Base-by-base conservation (phyloP, 805 yeast genomes). In the Ogataea neopini region DNA sequence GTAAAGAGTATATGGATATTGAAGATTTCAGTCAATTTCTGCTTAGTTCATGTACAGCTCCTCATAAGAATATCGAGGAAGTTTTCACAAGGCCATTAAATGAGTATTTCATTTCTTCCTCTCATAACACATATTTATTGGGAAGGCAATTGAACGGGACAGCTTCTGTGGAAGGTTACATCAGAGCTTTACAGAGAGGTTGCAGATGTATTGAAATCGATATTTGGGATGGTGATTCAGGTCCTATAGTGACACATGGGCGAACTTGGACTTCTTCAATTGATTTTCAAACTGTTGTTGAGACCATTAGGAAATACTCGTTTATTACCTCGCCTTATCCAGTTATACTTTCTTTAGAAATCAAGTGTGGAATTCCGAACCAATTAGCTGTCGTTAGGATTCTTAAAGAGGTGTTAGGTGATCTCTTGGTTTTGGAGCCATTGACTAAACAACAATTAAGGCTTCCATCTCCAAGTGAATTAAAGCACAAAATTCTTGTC, bases 141-240 rank as follows among this genome's bases (percentile, higher is more conserved):
- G 99, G 99, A 0, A 74, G 94, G 32, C 99, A 94, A 61, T 77
- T 88, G 14, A 96, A 84, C 2, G 96, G 94, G 17, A 83, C 79
- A 3, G 85, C 97, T 0, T 88, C 97, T 0, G 81, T 89, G 1
- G 97, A 92, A 60, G 95, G 95, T 0, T 94, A 94, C 57, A 82
- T 89, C 14, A 79, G 86, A 43, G 94, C 88, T 0, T 69, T 94
- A 41, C 97, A 90, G 62, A 78, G 90, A 45, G 98, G 99, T 1
- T 94, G 98, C 59, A 74, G 97, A 38, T 91, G 97, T 52, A 74
- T 94, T n/a, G 99, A 94, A 61, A 81, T 94, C 34, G 99, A 94
- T 65, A 74, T 94, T 17, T 94, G 99, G 99, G 96, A 92, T 69
- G 87, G 68, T 4, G 66, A 62, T 11, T 66, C 68, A 10, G 91